Conservation (phyloP, 306 rosid species). For the Sphenostylis stenocarpa region DNA sequence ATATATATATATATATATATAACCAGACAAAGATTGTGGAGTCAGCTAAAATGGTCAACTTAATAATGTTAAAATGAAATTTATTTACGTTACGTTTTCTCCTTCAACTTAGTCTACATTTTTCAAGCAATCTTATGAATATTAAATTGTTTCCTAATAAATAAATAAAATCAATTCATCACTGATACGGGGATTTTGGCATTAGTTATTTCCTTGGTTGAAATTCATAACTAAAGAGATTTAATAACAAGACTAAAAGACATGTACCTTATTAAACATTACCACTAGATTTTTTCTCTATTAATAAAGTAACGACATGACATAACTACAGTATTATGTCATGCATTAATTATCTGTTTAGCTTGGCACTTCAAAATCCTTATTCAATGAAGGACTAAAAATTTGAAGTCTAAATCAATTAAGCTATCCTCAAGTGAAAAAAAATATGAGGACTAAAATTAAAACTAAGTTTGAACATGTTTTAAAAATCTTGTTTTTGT, state of each 20-base stretch:
- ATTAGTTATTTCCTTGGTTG: background rate
- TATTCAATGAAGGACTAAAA: too few relatives aligned
- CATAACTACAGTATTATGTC: too few relatives aligned
- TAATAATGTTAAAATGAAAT: background rate
- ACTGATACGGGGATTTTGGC: background rate
- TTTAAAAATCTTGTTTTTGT: too few relatives aligned
- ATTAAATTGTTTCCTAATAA: background rate
- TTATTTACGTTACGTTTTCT: slow-evolving; percentile 11
- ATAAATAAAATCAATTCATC: background rate
- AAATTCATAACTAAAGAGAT: background rate
- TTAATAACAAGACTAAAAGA: background rate
- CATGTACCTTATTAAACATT: too few relatives aligned
- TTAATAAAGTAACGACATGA: too few relatives aligned
- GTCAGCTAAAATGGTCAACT: slow-evolving; percentile 22
- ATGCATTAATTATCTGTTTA: too few relatives aligned
- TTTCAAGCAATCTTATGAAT: background rate
- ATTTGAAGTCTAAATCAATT: too few relatives aligned
- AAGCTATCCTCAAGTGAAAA: too few relatives aligned
- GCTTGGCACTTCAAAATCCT: too few relatives aligned
- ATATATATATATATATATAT: too few relatives aligned
- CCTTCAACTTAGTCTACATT: background rate
- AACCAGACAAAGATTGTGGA: slow-evolving; percentile 11
- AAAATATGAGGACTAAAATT: too few relatives aligned
- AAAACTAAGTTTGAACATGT: too few relatives aligned
- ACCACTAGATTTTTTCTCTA: background rate